A percentile compares a stretch with the other conserved stretches of the same genome.
Conservation (phyloP, 169 alveolate genomes). For the Plasmodium coatneyi region DNA sequence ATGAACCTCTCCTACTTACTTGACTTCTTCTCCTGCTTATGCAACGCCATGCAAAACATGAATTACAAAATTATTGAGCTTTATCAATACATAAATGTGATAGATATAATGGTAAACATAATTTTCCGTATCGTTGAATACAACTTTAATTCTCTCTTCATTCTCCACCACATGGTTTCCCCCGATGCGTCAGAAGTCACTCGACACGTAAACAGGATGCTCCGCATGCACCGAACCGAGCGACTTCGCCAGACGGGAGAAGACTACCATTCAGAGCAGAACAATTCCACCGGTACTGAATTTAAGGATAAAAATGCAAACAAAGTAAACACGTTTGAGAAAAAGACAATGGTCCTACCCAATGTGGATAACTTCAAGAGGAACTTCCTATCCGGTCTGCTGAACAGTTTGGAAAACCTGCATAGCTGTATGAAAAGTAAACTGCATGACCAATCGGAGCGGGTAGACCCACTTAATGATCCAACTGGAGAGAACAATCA, state of each 20-base stretch:
- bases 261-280: not conserved
- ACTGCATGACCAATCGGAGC: not conserved
- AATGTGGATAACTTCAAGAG: conserved; percentile 37
- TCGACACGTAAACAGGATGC: not conserved
- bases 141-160: conserved; percentile 50
- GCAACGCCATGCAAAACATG: conserved; percentile 23
- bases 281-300: not conserved
- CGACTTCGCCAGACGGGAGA: not conserved
- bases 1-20: conserved; percentile 32
- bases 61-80: conserved; percentile 57
- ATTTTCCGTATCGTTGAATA: conserved; percentile 28
- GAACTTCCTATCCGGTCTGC: conserved; percentile 10
- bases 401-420: conserved; percentile 21
- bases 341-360: not conserved
- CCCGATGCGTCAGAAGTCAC: not conserved
- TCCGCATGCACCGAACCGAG: not conserved
- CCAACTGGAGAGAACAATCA: not conserved
- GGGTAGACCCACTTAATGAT: not conserved
- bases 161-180: conserved; percentile 12
- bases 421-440: conserved; percentile 2
- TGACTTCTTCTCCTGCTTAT: conserved; percentile 37
- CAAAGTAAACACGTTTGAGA: not conserved
- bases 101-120: conserved; percentile 46
- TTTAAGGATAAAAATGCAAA: not conserved
- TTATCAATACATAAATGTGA: conserved; percentile 33